Evolutionary conservation across 78 protist genomes (phyloP).

Genomic region (Chrysochromulina parva): DNA sequence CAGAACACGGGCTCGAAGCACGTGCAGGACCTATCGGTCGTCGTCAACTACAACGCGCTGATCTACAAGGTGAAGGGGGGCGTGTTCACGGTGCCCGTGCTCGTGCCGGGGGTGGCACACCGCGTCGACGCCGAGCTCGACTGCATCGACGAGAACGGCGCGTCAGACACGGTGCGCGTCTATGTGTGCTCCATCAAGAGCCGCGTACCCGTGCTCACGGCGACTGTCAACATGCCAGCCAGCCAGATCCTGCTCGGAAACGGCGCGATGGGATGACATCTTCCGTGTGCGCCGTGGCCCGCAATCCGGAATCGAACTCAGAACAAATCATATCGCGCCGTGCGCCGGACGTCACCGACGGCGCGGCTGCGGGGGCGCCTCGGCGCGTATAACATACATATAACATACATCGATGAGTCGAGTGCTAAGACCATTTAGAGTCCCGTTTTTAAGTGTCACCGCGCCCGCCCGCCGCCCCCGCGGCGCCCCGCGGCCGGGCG

Average conservation of each 20-base stretch:
- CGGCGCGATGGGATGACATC: no score
- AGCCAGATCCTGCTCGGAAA: neutral
- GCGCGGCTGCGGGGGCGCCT: no score
- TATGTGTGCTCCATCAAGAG: constrained; percentile 32
- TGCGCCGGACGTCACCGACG: no score
- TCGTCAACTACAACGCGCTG: neutral
- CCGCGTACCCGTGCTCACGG: constrained; percentile 49
- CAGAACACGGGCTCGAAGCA: constrained; percentile 31
- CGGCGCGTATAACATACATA: no score
- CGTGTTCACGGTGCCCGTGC: neutral
- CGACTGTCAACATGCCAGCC: constrained; percentile 53
- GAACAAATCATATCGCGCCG: no score
- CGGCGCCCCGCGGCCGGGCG: no score
- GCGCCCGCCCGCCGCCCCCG: no score
- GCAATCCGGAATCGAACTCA: no score
- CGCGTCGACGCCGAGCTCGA: constrained; percentile 33
- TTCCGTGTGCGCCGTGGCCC: no score
- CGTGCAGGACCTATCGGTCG: neutral
- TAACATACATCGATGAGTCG: no score
- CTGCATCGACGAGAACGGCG: constrained; percentile 38
- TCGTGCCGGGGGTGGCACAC: constrained; percentile 56
- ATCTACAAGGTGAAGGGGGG: neutral
- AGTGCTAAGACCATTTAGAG: no score
- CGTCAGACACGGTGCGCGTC: constrained; percentile 40
- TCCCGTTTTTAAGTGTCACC: no score